phyloP scores from a whole-genome alignment of 495 filamentous ascomycete genomes.

The Wilcoxina mikolae region DNA sequence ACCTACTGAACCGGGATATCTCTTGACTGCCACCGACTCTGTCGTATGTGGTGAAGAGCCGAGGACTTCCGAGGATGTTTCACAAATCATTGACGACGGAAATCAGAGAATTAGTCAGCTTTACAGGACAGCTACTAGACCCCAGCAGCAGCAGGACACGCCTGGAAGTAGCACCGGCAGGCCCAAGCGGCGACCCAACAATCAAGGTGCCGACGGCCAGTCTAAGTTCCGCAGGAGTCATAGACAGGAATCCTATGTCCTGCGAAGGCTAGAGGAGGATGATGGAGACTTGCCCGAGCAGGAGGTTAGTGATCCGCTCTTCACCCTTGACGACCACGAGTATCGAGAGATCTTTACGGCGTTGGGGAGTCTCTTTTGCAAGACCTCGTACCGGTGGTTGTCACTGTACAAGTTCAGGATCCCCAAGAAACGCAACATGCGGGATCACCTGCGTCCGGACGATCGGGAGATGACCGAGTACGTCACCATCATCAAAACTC shows the following conservation, averaged over 20 bases:
- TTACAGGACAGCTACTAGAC: no score
- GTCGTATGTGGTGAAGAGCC: no score
- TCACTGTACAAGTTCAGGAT: conserved; percentile 9
- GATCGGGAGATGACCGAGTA: conserved; percentile 10
- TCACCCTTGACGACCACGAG: background rate
- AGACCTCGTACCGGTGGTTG: conserved; percentile 7
- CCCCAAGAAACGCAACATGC: conserved; percentile 4
- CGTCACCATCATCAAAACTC: conserved; percentile 4
- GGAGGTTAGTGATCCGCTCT: background rate
- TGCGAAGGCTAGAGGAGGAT: background rate
- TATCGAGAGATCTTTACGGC: background rate
- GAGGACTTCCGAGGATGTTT: no score
- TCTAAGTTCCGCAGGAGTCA: background rate
- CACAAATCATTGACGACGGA: no score
- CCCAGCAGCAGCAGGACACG: no score
- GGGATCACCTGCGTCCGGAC: background rate
- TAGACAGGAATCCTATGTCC: conserved; percentile 2
- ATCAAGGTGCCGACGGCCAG: background rate
- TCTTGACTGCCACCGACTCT: no score
- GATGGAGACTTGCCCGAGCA: background rate
- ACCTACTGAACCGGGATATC: no score
- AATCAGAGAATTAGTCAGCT: no score
- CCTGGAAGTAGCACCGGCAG: no score
- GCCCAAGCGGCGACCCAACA: background rate
- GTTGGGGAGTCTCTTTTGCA: background rate